phyloP scores from a whole-genome alignment of 1,284 basidiomycete species.

The Ganoderma boninense region DNA sequence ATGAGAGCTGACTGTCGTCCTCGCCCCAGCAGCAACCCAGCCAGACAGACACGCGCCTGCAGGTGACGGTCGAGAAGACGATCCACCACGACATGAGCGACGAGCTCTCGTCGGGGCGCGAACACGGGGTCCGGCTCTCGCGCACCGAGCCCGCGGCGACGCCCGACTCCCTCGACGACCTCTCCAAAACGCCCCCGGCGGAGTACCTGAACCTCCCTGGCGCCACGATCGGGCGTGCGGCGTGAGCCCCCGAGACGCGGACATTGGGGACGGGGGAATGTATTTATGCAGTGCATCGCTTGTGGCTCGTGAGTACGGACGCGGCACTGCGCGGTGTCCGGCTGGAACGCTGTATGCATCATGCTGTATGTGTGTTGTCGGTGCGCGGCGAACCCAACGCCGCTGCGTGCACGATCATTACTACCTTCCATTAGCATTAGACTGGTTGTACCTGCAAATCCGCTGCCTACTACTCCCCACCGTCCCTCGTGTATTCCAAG shows the following conservation, averaged over 20 bases:
- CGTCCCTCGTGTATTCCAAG: too few species aligned
- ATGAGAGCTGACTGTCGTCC: not conserved
- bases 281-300: too few species aligned
- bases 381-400: too few species aligned
- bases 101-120: not conserved
- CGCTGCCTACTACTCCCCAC: too few species aligned
- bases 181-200: not conserved
- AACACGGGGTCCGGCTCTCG: not conserved
- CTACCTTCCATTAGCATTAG: too few species aligned
- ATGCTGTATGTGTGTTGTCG: too few species aligned
- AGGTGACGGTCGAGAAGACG: slow-evolving; percentile 46
- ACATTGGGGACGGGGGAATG: too few species aligned
- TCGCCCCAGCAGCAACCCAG: slow-evolving; percentile 19
- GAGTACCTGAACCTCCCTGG: not conserved
- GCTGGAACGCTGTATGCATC: too few species aligned
- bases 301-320: not conserved
- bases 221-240: not conserved
- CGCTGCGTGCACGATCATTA: too few species aligned
- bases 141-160: not conserved
- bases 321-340: not conserved
- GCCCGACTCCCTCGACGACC: not conserved
- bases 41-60: slow-evolving; percentile 24
- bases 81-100: slow-evolving; percentile 35
- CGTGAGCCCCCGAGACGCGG: not conserved
- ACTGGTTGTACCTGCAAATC: too few species aligned